phyloP scores from a whole-genome alignment of 306 rosid genomes.

The Pterocarpus santalinus region DNA sequence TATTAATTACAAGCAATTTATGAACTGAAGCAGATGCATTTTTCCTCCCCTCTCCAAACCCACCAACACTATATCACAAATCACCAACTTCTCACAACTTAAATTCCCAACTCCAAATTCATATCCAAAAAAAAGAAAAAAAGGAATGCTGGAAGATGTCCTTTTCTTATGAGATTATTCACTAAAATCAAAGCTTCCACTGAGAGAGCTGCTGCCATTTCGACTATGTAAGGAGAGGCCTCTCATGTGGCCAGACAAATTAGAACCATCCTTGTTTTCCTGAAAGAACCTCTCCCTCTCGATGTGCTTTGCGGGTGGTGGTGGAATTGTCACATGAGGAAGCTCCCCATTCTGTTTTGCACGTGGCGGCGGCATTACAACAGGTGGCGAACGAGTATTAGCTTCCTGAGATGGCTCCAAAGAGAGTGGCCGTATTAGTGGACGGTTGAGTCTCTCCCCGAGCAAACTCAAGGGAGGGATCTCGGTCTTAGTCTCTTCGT shows the following conservation, averaged over 20 bases:
- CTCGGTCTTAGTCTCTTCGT: conserved; percentile 64
- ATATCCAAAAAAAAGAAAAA: conserved; percentile 8
- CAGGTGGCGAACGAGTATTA: conserved; percentile 52
- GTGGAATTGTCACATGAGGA: conserved; percentile 69
- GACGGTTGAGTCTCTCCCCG: conserved; percentile 82
- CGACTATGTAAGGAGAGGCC: conserved; percentile 87
- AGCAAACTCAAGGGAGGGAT: conserved; percentile 59
- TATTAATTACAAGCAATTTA: conserved; percentile 42
- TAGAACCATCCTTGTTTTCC: conserved; percentile 80
- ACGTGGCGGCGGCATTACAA: conserved; percentile 37
- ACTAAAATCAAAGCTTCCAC: conserved; percentile 87
- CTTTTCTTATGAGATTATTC: conserved; percentile 55
- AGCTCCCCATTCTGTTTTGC: conserved; percentile 56
- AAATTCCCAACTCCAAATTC: conserved; percentile 37
- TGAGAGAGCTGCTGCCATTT: conserved; percentile 82
- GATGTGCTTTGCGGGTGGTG: conserved; percentile 88
- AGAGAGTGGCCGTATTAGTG: conserved; percentile 76
- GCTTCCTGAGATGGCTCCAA: conserved; percentile 58
- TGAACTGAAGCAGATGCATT: conserved; percentile 34
- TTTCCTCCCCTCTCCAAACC: conserved; percentile 35
- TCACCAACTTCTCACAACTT: conserved; percentile 44
- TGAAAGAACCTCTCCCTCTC: conserved; percentile 91
- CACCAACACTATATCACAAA: conserved; percentile 50
- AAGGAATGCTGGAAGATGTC: conserved; percentile 18
- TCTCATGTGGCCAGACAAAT: conserved; percentile 73